phyloP scores from a whole-genome alignment of 2,329 filamentous ascomycete species.

The Laburnicola sp. region DNA sequence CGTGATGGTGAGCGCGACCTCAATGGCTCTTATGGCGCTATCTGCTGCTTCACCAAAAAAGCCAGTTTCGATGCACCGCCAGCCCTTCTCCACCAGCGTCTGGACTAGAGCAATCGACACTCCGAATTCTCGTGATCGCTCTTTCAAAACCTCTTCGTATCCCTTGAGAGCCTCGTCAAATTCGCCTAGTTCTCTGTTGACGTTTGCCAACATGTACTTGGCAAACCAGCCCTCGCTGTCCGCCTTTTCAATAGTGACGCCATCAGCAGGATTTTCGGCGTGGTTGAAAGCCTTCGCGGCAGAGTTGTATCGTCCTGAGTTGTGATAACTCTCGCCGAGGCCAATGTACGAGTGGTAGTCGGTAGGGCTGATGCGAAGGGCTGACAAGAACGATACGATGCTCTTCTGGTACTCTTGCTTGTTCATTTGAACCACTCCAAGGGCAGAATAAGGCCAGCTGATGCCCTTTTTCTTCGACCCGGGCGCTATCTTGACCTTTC shows the following conservation, averaged over 20 bases:
- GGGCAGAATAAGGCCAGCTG: slow-evolving; percentile 93
- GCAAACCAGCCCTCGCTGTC: slow-evolving; percentile 87
- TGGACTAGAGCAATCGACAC: slow-evolving; percentile 87
- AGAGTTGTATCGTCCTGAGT: slow-evolving; percentile 87
- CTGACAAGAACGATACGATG: slow-evolving; percentile 88
- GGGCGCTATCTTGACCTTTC: slow-evolving; percentile 84
- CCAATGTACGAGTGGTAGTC: slow-evolving; percentile 98
- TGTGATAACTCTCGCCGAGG: slow-evolving; percentile 95
- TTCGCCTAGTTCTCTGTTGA: slow-evolving; percentile 88
- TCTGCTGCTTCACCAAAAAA: slow-evolving; percentile 81
- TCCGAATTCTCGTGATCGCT: slow-evolving; percentile 75
- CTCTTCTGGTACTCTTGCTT: slow-evolving; percentile 88
- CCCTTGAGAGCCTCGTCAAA: slow-evolving; percentile 79
- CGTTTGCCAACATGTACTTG: slow-evolving; percentile 94
- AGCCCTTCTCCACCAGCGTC: slow-evolving; percentile 79
- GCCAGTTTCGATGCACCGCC: slow-evolving; percentile 76
- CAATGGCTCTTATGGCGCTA: slow-evolving; percentile 69
- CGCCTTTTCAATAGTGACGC: slow-evolving; percentile 56
- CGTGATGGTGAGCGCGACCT: slow-evolving; percentile 66
- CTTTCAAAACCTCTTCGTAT: slow-evolving; percentile 72
- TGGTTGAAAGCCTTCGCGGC: slow-evolving; percentile 88
- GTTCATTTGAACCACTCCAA: slow-evolving; percentile 93
- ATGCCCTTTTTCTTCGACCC: slow-evolving; percentile 91
- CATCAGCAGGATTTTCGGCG: slow-evolving; percentile 73
- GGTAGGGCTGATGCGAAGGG: slow-evolving; percentile 76